Evolutionary conservation across 805 yeast species (phyloP), one percentile per base, ranked within the genome.

Genomic region (Candida golubevii): DNA sequence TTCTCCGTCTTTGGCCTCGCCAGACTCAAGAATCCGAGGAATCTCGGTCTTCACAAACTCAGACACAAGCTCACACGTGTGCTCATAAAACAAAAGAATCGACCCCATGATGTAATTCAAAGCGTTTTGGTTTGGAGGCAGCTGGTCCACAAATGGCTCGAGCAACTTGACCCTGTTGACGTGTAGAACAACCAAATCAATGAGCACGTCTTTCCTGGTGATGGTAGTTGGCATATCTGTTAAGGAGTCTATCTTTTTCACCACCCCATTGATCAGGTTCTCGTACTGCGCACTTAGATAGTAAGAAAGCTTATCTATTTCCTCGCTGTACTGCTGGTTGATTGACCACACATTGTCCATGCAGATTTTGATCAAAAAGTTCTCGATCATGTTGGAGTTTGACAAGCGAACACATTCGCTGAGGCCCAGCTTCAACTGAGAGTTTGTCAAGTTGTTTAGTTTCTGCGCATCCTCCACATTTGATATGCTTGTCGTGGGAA

Each of bases 101-200:
- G 76, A 63, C 26, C 58, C 57, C 38, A 61, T 55, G 9, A 69
- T 56, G 38, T 65, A 65, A 69, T 62, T 3, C 76, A 72, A 50
- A 58, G 62, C 45, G 7, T 31, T 31, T 9, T 27, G 37, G 2
- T 70, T 50, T 43, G 72, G 62, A 27, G 63, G 61, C 46, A 67
- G 65, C n/a, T 69, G 54, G 35, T 56, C 61, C 60, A 76, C 63
- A 50, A 77, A 77, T 27, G 78, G 80, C 49, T 76, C 79, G 47
- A 74, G 71, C 40, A 77, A 63, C 45, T 77, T 77, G 26, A 79
- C 77, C 42, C 77, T 59, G 48, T 76, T 77, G 40, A 76, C 72
- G 51, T 75, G 70, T n/a, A 77, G 57, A 26, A 72, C 53, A 33
- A 75, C 68, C 50, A 77, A 60, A 59, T 77, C 82, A 30, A 65